phyloP scores from a whole-genome alignment of 1,139 yeast genomes.

The Scheffersomyces segobiensis region DNA sequence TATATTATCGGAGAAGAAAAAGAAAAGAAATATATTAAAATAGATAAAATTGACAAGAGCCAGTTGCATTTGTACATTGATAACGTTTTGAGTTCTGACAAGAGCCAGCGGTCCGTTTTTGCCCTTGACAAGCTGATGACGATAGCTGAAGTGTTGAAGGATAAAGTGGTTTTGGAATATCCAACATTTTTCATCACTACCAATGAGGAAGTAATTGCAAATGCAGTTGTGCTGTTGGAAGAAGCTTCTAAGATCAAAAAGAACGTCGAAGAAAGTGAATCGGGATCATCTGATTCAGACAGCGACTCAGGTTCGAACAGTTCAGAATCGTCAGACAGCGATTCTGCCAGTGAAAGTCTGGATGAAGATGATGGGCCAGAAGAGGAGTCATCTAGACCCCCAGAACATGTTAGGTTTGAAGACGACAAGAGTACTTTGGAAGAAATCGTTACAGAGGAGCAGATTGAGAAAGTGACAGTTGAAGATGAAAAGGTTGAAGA shows the following conservation, averaged over 20 bases:
- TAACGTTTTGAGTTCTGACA: slow-evolving; percentile 26
- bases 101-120: slow-evolving; percentile 20
- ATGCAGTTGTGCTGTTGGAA: slow-evolving; percentile 8
- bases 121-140: slow-evolving; percentile 18
- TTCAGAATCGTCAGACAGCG: slow-evolving; percentile 13
- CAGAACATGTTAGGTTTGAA: not conserved
- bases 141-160: slow-evolving; percentile 50
- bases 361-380: slow-evolving; percentile 17
- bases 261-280: slow-evolving; percentile 11
- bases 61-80: slow-evolving; percentile 33
- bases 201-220: slow-evolving; percentile 12
- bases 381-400: slow-evolving; percentile 20
- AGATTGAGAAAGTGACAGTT: not conserved
- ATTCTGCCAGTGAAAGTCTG: slow-evolving; percentile 4
- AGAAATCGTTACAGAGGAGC: slow-evolving; percentile 3
- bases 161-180: slow-evolving; percentile 68
- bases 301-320: slow-evolving; percentile 12
- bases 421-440: slow-evolving; percentile 1
- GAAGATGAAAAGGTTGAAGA: not conserved
- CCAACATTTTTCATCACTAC: slow-evolving; percentile 63
- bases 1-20: not conserved
- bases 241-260: slow-evolving; percentile 21
- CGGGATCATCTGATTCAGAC: slow-evolving; percentile 6
- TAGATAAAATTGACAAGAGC: slow-evolving; percentile 16
- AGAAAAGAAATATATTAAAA: not conserved